Evolutionary conservation across 352 stramenopile species (phyloP), one percentile per base, ranked within the genome.

Genomic region (Globisporangium nunn): DNA sequence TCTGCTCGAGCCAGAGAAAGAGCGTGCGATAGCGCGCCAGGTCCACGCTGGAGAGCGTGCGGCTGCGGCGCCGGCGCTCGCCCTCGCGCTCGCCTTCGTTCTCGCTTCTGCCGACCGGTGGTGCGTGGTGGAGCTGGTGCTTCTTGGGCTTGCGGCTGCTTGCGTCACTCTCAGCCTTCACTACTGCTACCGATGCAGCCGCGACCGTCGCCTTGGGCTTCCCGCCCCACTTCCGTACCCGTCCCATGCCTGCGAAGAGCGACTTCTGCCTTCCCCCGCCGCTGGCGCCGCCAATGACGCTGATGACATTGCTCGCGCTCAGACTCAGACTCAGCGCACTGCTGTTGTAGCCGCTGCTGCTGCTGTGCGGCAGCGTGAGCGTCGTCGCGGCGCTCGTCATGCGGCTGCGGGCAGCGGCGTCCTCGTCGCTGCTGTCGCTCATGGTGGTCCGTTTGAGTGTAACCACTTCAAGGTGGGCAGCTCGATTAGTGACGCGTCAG

Each of bases 11-110:
- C 74, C 74, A 84, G 1, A 57, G 50, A 17, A 67, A 72, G 39
- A 83, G 75, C 2, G 66, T 72, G 15, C 71, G 63, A 43, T 75
- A 83, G 33, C 70, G 69, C 40, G 78, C 74, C 66, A 81, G 63
- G 52, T 79, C 70, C 51, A 75, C 60, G 1, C 61, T 44, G 1
- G 69, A 69, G 4, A 79, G 60, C 15, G 62, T 31, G 11, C 53
- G 61, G 2, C 48, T 39, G 23, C 47, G 46, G 6, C 29, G 18
- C 33, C 40, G 18, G 37, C 40, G 50, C 11, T 58, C 58, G 33
- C 28, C 11, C 35, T 59, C 58, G 4, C 58, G 51, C 43, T 59
- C 56, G 47, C 37, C 59, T 39, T 61, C 52, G 29, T 45, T 72
- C 31, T 69, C 58, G 6, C 59, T 54, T 4, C 63, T 59, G n/a